These are phyloP conservation scores for Coemansia sp. DNA, from an alignment of 192 early-diverging fungal species.

Conservation along the genomic window DNA sequence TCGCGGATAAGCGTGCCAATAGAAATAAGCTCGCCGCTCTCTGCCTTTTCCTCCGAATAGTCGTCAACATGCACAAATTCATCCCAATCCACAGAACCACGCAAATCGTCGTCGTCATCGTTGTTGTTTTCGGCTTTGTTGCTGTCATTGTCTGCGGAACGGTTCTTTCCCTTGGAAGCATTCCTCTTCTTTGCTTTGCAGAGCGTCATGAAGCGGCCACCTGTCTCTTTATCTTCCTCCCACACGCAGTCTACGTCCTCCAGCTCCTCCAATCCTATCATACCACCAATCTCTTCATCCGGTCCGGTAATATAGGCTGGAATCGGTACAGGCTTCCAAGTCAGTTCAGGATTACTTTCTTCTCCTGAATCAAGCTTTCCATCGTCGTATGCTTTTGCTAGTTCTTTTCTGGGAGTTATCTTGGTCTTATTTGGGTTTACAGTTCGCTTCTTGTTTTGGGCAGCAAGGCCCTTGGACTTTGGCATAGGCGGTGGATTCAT, in stretches of 20 bases:
- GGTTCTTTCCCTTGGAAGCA: constrained; percentile 7
- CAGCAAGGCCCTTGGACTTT: background rate
- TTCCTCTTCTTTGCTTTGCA: constrained; percentile 23
- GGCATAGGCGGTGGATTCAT: constrained; percentile 57
- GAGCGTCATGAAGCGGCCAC: constrained; percentile 74
- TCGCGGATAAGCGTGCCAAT: constrained; percentile 36
- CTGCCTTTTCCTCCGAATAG: constrained; percentile 69
- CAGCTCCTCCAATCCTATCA: constrained; percentile 86
- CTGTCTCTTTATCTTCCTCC: constrained; percentile 59
- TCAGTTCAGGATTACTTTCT: constrained; percentile 53
- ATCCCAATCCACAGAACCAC: constrained; percentile 36
- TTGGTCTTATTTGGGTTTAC: background rate
- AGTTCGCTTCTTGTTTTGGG: background rate
- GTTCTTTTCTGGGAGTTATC: constrained; percentile 10
- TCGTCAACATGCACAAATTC: constrained; percentile 78
- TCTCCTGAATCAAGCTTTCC: background rate
- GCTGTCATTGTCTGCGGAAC: background rate
- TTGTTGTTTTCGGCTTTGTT: constrained; percentile 16
- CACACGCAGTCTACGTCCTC: constrained; percentile 81
- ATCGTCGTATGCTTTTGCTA: background rate
- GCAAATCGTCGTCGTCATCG: background rate
- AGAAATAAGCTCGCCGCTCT: constrained; percentile 34
- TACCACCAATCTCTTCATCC: constrained; percentile 75
- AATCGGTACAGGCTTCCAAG: constrained; percentile 62
- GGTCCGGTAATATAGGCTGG: constrained; percentile 56